Evolutionary conservation across 179 eudicot species (phyloP), one percentile per base, ranked within the genome.

Genomic region (Corrigiola litoralis): DNA sequence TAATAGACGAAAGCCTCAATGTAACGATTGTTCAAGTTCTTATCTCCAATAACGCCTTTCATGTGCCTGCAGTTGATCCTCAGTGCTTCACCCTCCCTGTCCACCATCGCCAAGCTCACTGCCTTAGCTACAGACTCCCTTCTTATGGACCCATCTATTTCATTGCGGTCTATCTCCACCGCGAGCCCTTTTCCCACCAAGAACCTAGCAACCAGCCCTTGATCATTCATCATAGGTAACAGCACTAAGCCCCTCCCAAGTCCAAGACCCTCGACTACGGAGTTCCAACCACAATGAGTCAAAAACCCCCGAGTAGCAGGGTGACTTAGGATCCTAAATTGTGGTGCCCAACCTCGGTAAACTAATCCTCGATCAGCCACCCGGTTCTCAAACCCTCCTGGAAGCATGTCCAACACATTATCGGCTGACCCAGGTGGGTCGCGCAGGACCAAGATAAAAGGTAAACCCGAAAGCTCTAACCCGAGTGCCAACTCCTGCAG

Each of bases 251-350:
- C 72, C n/a, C 72, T 56, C 24, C 72, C 80, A 20, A 59, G 47
- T 8, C 72, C 77, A 0, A 77, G 57, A 1, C 79, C 82, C 45
- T 79, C 82, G 12, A 75, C 54, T 11, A 71, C 69, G 3, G 82
- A 75, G 61, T 72, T 75, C 90, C 86, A 80, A 0, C 89, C 86
- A 29, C 72, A 69, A 41, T 84, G 89, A 40, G 79, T 70, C 67
- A 82, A 51, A 63, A 82, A 82, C 0, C 85, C 85, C 12, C 82
- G 75, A 2, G 58, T 66, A 14, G 89, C 80, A 2, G 33, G 42
- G 24, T 84, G 89, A 27, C 75, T 63, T 9, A 84, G 69, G 52
- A 84, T 75, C 74, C 51, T 63, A 4, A 71, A 25, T 38, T 84
- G 86, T 45, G 86, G 89, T 7, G 68, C 81, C 88, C 85, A 81